A percentile compares a stretch with the other conserved stretches of the same genome.
Evolutionary conservation across 805 yeast species (phyloP).

Genomic region (Saturnispora hagleri): DNA sequence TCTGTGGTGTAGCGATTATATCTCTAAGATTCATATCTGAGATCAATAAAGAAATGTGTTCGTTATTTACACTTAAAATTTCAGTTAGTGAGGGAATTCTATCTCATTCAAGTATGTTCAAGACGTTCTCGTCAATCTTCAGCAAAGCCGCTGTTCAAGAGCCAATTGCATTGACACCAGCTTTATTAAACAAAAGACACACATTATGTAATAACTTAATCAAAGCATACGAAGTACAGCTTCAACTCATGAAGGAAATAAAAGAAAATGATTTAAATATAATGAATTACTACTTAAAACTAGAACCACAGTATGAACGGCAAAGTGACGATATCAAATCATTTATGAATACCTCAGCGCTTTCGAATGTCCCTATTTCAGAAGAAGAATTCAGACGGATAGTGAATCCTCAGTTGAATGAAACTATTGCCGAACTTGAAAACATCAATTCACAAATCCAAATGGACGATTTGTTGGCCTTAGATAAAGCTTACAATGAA

Average conservation of each 20-base stretch:
- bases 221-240: slow-evolving; percentile 11
- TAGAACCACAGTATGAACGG: neutral
- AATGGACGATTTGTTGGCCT: slow-evolving; percentile 14
- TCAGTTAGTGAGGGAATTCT: neutral
- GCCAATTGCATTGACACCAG: slow-evolving; percentile 9
- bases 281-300: slow-evolving; percentile 7
- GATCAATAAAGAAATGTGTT: neutral
- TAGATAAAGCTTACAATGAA: slow-evolving; percentile 15
- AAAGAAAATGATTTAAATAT: neutral
- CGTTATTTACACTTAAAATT: neutral
- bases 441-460: slow-evolving; percentile 8
- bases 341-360: neutral
- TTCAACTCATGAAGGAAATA: slow-evolving; percentile 1
- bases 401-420: slow-evolving; percentile 8
- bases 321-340: slow-evolving; percentile 2
- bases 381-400: slow-evolving; percentile 7
- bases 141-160: slow-evolving; percentile 2
- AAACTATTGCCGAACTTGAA: slow-evolving; percentile 11
- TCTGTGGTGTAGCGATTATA: slow-evolving; percentile 9
- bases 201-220: slow-evolving; percentile 5
- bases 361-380: neutral
- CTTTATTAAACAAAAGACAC: slow-evolving; percentile 8
- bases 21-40: slow-evolving; percentile 1
- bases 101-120: slow-evolving; percentile 7
- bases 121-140: slow-evolving; percentile 6